A percentile compares a stretch with the other conserved stretches of the same genome.
Evolutionary conservation across 1,139 yeast genomes (phyloP).

Genomic region (Hyphopichia khmerensis): DNA sequence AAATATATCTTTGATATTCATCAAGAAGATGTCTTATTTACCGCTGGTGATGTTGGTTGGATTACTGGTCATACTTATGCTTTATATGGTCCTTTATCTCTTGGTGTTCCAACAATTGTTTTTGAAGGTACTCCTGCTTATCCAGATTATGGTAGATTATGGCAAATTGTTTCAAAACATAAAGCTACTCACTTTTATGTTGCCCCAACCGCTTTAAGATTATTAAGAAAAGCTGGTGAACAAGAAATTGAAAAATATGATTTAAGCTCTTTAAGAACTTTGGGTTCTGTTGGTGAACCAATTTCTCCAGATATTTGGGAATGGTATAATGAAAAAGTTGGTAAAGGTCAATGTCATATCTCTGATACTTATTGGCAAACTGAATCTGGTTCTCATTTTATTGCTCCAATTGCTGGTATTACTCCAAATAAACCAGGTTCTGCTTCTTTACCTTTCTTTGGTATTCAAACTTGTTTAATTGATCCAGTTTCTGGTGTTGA

Average conservation of each 20-base stretch:
- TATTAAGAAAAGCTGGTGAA: slow-evolving; percentile 93
- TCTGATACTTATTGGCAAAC: slow-evolving; percentile 99
- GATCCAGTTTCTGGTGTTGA: slow-evolving; percentile 91
- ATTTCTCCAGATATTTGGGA: slow-evolving; percentile 98
- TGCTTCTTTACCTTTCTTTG: slow-evolving; percentile 95
- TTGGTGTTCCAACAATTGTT: slow-evolving; percentile 89
- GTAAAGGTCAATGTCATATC: slow-evolving; percentile 81
- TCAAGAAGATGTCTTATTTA: slow-evolving; percentile 82
- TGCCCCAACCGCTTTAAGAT: slow-evolving; percentile 96
- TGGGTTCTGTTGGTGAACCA: slow-evolving; percentile 99
- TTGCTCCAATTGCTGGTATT: slow-evolving; percentile 93
- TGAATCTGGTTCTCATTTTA: slow-evolving; percentile 94
- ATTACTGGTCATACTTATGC: slow-evolving; percentile 98
- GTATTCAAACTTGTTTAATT: slow-evolving; percentile 84
- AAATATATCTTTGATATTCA: slow-evolving; percentile 92
- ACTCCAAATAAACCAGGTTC: slow-evolving; percentile 97
- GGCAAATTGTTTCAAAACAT: slow-evolving; percentile 93
- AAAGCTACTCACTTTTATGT: slow-evolving; percentile 96
- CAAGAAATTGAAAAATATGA: slow-evolving; percentile 81
- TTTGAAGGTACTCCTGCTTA: slow-evolving; percentile 98
- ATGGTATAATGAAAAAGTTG: slow-evolving; percentile 93
- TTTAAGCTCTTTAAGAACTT: slow-evolving; percentile 83
- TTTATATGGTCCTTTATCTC: slow-evolving; percentile 84
- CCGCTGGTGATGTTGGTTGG: slow-evolving; percentile 99
- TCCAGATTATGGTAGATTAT: slow-evolving; percentile 94